phyloP scores from a whole-genome alignment of 1,284 basidiomycete genomes.

The Apiotrichum porosum region DNA sequence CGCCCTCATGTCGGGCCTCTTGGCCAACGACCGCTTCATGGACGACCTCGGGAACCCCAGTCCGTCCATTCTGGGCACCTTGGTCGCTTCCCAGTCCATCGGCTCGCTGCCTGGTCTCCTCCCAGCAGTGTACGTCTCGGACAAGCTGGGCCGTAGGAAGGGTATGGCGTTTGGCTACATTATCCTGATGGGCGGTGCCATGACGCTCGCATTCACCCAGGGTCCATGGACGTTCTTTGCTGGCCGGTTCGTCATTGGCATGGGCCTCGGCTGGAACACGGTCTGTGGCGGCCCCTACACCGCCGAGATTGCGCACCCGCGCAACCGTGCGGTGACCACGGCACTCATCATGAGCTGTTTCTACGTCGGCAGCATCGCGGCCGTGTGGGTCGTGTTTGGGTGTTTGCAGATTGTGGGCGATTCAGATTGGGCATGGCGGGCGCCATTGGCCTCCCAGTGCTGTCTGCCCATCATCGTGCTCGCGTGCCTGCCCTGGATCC shows the following conservation, averaged over 20 bases:
- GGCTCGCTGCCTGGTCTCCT: not conserved
- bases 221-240: constrained; percentile 1
- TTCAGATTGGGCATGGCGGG: constrained; percentile 34
- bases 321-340: constrained; percentile 6
- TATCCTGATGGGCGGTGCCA: not conserved
- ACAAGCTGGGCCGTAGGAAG: constrained; percentile 1
- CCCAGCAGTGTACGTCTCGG: not conserved
- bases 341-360: constrained; percentile 12
- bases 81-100: not conserved
- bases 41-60: not conserved
- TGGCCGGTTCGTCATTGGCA: constrained; percentile 4
- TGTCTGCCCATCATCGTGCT: constrained; percentile 40
- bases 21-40: constrained; percentile 3
- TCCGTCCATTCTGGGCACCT: not conserved
- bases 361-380: constrained; percentile 14
- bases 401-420: not conserved
- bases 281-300: constrained; percentile 5
- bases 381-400: constrained; percentile 17
- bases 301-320: constrained; percentile 12
- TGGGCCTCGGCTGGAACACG: constrained; percentile 2
- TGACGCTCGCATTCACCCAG: not conserved
- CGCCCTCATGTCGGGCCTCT: constrained; percentile 1
- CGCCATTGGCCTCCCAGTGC: constrained; percentile 49
- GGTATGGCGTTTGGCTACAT: not conserved
- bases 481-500: constrained; percentile 13